These are phyloP conservation scores for Collybia mongolica DNA, from an alignment of 768 basidiomycete species.

Conservation along the genomic window DNA sequence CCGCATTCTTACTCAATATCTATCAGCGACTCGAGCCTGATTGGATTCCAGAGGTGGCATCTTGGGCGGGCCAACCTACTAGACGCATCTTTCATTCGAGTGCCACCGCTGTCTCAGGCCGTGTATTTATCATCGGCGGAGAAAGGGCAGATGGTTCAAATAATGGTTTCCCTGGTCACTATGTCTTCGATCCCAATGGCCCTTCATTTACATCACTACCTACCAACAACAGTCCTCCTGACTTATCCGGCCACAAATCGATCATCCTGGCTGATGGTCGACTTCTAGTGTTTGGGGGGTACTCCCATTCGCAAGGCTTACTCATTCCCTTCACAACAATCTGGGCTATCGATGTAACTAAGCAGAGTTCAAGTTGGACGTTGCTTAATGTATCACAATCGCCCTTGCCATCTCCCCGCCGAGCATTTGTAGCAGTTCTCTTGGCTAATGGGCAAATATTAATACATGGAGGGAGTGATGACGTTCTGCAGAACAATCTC, in stretches of 20 bases:
- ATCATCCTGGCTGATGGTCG: conserved; percentile 68
- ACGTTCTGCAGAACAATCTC: conserved; percentile 47
- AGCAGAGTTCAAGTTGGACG: conserved; percentile 49
- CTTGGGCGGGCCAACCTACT: conserved; percentile 67
- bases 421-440: conserved; percentile 57
- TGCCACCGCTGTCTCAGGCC: conserved; percentile 42
- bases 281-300: conserved; percentile 77
- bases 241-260: conserved; percentile 70
- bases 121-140: conserved; percentile 76
- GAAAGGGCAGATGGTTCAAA: conserved; percentile 80
- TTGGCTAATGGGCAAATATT: conserved; percentile 56
- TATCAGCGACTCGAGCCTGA: conserved; percentile 31
- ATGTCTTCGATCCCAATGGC: conserved; percentile 50
- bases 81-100: conserved; percentile 78
- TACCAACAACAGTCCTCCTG: conserved; percentile 56
- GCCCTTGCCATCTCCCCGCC: conserved; percentile 53
- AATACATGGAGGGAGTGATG: conserved; percentile 79
- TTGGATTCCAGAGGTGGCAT: conserved; percentile 46
- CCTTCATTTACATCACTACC: conserved; percentile 58
- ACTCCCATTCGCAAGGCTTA: conserved; percentile 39
- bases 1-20: conserved; percentile 56
- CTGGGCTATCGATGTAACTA: conserved; percentile 63
- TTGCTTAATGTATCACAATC: conserved; percentile 32
- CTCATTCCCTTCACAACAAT: conserved; percentile 58
- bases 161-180: conserved; percentile 60